phyloP scores from a whole-genome alignment of 805 yeast species.

The Scheffersomyces amazonensis region DNA sequence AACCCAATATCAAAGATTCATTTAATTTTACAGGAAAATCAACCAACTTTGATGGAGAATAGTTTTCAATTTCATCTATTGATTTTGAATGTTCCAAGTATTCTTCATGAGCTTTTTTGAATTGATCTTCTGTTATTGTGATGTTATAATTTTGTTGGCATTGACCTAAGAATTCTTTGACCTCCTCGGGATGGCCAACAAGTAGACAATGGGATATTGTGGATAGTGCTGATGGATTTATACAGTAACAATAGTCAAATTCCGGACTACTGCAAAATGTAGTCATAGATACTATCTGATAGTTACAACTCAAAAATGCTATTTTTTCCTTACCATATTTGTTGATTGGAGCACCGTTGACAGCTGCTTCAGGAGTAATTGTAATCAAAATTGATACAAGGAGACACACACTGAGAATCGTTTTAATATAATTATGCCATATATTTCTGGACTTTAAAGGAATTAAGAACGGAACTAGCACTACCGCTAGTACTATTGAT shows the following conservation, averaged over 20 bases:
- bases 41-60: constrained; percentile 6
- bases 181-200: constrained; percentile 19
- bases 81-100: constrained; percentile 14
- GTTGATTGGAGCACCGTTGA: constrained; percentile 28
- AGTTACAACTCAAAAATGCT: constrained; percentile 29
- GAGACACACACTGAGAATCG: constrained; percentile 7
- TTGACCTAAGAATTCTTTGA: constrained; percentile 19
- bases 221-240: constrained; percentile 30
- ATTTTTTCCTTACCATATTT: constrained; percentile 24
- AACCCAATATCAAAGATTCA: constrained; percentile 13
- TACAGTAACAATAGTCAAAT: constrained; percentile 20
- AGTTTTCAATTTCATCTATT: constrained; percentile 7
- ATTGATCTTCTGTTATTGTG: constrained; percentile 16
- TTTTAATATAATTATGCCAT: constrained; percentile 2
- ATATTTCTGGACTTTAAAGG: constrained; percentile 3
- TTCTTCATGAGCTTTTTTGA: constrained; percentile 17
- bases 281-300: constrained; percentile 14
- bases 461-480: constrained; percentile 14
- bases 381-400: constrained; percentile 10
- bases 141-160: constrained; percentile 21
- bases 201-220: constrained; percentile 35
- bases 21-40: constrained; percentile 25
- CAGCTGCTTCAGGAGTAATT: constrained; percentile 24
- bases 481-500: constrained; percentile 10
- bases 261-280: constrained; percentile 19